These are phyloP conservation scores for Aspergillus novofumigatus DNA, from an alignment of 2,329 filamentous ascomycete species.

Conservation along the genomic window DNA sequence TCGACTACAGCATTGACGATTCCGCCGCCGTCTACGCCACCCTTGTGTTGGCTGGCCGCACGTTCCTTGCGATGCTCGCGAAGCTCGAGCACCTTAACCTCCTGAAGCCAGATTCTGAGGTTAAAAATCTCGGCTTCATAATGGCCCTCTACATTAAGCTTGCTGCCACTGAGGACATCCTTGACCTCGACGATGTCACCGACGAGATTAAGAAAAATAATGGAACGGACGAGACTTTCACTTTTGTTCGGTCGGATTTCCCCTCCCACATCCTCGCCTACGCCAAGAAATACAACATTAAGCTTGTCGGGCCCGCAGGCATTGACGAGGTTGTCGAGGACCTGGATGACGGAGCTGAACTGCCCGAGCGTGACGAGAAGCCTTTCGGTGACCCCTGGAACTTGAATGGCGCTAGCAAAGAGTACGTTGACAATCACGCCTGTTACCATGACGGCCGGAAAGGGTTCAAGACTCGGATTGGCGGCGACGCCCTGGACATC, in stretches of 20 bases:
- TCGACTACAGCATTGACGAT: slow-evolving; percentile 11
- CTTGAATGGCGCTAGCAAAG: not conserved
- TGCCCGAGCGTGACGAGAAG: not conserved
- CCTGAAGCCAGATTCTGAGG: slow-evolving; percentile 32
- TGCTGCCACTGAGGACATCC: not conserved
- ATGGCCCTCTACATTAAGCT: slow-evolving; percentile 36
- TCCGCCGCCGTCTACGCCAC: not conserved
- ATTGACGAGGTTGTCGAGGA: slow-evolving; percentile 23
- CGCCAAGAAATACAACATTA: slow-evolving; percentile 15
- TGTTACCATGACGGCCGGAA: not conserved
- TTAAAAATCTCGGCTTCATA: slow-evolving; percentile 36
- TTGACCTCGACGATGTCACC: not conserved
- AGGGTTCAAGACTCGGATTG: slow-evolving; percentile 14
- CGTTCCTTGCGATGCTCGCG: slow-evolving; percentile 40
- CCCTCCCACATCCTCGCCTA: slow-evolving; percentile 10
- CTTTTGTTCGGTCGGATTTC: not conserved
- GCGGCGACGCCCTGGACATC: slow-evolving; percentile 39
- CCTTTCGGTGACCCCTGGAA: not conserved
- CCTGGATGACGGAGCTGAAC: slow-evolving; percentile 11
- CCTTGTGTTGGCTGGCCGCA: slow-evolving; percentile 3
- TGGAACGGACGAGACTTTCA: not conserved
- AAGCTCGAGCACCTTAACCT: slow-evolving; percentile 31
- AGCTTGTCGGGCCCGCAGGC: slow-evolving; percentile 8
- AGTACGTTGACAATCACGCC: not conserved
- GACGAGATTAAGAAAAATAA: not conserved